Conservation (phyloP, 345 rosid species). For the Heritiera fomes region DNA sequence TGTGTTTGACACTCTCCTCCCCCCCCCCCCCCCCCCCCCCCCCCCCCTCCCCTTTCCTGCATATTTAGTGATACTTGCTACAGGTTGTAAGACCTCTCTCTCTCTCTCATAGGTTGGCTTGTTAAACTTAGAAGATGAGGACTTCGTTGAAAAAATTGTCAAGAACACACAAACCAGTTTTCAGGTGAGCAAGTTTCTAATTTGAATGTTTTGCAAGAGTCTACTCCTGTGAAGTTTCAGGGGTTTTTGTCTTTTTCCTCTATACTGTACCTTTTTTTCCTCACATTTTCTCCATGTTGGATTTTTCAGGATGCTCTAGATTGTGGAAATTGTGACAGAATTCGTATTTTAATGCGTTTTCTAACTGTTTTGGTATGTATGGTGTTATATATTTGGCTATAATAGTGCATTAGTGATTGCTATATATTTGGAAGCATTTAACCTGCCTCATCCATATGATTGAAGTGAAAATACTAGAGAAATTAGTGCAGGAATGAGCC, state of each 20-base stretch:
- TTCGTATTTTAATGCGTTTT: constrained; percentile 87
- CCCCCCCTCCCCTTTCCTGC: neutral
- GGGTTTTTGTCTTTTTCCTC: neutral
- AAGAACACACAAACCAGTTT: constrained; percentile 57
- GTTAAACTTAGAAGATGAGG: constrained; percentile 92
- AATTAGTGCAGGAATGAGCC: neutral
- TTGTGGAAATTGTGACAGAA: constrained; percentile 64
- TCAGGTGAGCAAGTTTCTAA: constrained; percentile 54
- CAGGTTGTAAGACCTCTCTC: constrained; percentile 13
- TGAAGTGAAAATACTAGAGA: neutral
- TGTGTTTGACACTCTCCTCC: neutral
- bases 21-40: neutral
- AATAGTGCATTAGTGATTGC: neutral
- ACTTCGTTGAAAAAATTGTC: constrained; percentile 56
- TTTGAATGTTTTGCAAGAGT: neutral
- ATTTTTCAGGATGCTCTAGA: constrained; percentile 69
- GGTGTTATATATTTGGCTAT: constrained; percentile 11
- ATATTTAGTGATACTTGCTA: neutral
- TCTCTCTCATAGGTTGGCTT: constrained; percentile 64
- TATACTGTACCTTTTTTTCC: neutral
- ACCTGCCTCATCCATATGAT: neutral
- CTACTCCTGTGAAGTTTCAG: constrained; percentile 1
- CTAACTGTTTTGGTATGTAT: constrained; percentile 74
- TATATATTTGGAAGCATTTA: neutral
- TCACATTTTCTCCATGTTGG: constrained; percentile 21